phyloP scores from a whole-genome alignment of 805 yeast species.

The Cyberlindnera mrakii region DNA sequence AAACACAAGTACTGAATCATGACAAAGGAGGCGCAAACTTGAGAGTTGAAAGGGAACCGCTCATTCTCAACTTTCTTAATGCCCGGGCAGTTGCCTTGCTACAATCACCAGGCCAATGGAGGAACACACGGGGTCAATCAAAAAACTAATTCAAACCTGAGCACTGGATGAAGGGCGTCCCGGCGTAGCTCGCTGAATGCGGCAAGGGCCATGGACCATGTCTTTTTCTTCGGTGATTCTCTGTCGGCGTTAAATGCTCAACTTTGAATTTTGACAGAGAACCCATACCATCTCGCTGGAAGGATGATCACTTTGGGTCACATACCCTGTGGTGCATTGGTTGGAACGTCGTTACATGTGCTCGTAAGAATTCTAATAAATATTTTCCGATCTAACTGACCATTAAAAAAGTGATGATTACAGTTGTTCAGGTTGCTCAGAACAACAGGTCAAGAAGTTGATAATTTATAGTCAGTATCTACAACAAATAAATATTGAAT shows the following conservation, averaged over 20 bases:
- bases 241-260: constrained; percentile 37
- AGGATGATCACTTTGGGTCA: constrained; percentile 40
- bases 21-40: constrained; percentile 13
- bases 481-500: no score
- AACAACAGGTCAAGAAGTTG: no score
- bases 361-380: no score
- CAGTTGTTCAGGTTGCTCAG: no score
- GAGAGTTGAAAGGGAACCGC: constrained; percentile 12
- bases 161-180: constrained; percentile 33
- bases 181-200: constrained; percentile 32
- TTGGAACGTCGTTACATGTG: constrained; percentile 42
- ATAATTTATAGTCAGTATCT: no score
- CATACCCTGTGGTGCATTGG: constrained; percentile 40
- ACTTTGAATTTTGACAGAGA: constrained; percentile 39
- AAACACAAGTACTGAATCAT: constrained; percentile 7
- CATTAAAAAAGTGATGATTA: no score
- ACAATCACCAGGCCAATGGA: constrained; percentile 22
- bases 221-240: constrained; percentile 37
- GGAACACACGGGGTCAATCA: constrained; percentile 19
- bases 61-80: constrained; percentile 18
- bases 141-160: constrained; percentile 21
- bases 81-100: constrained; percentile 17
- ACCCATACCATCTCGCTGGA: constrained; percentile 39
- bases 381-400: no score
- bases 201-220: constrained; percentile 34